Base-by-base conservation (phyloP, 2,329 filamentous ascomycete species). In the Reticulascus tulasneorum region DNA sequence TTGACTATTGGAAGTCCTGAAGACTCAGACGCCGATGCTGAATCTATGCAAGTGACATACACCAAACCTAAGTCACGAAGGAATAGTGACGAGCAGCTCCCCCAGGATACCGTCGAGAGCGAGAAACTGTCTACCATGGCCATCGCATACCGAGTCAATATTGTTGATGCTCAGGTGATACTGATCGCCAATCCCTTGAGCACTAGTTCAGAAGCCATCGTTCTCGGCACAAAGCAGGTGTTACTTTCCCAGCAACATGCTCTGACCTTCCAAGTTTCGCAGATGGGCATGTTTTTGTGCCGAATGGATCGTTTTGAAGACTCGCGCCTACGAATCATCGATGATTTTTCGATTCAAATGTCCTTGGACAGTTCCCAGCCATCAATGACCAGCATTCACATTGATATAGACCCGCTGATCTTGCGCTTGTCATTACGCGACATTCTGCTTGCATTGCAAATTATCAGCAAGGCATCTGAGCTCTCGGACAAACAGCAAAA, bases 281-380 rank as follows among this genome's bases (percentile, higher is more conserved):
- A 97, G 54, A 78, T 97, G 35, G 93, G 93, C 49, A 98, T 99
- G 93, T 99, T 96, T 59, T 63, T 98, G 21, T 98, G 94, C 56
- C 85, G 93, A 10, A 98, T 99, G 93, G 94, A 99, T 60, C 86
- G 82, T 45, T 97, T 97, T 49, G 91, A 98, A 49, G 89, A 86
- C 4, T 90, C 84, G 25, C 80, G 88, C 23, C 73, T 98, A 29
- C 82, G 93, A 13, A 95, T 99, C 43, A 77, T 99, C 21, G 94
- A 99, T 55, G 90, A 98, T 60, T 98, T 98, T 58, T 95, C 89
- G 4, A 70, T 97, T 9, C 86, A 93, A 45, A 73, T 94, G 50
- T 93, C 87, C 4, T 79, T 98, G 69, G 91, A 98, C 52, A 77
- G 61, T 44, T 80, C 77, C 1, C 64, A 69, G 32, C 55, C 65